phyloP scores from a whole-genome alignment of 331 rosid genomes.

The Erythrophleum ivorense region DNA sequence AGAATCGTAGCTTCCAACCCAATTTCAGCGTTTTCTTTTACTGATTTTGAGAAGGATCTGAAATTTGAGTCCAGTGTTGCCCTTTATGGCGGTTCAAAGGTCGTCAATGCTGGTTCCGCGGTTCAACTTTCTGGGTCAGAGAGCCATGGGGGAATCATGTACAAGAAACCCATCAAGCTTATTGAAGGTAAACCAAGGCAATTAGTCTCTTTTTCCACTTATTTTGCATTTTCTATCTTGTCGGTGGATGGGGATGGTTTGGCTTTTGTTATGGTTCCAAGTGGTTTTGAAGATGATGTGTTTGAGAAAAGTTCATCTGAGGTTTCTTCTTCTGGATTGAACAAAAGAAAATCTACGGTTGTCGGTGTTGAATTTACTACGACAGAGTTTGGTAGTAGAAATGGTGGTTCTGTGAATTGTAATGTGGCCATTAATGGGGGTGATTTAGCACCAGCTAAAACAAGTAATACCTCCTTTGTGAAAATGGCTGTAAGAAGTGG shows the following conservation, averaged over 20 bases:
- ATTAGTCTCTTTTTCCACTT: slow-evolving; percentile 69
- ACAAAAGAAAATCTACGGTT: slow-evolving; percentile 42
- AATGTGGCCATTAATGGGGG: slow-evolving; percentile 69
- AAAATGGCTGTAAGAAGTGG: slow-evolving; percentile 48
- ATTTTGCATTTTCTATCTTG: slow-evolving; percentile 69
- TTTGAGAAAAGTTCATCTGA: slow-evolving; percentile 59
- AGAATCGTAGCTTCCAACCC: slow-evolving; percentile 53
- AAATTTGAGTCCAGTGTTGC: slow-evolving; percentile 57
- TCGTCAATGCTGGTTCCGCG: slow-evolving; percentile 59
- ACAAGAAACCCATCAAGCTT: slow-evolving; percentile 73
- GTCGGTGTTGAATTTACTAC: slow-evolving; percentile 57
- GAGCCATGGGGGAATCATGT: slow-evolving; percentile 60
- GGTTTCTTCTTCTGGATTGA: slow-evolving; percentile 45
- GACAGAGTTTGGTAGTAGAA: slow-evolving; percentile 40
- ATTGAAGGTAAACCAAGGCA: slow-evolving; percentile 60
- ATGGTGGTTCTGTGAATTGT: slow-evolving; percentile 49
- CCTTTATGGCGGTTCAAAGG: slow-evolving; percentile 72
- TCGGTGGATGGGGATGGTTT: slow-evolving; percentile 61
- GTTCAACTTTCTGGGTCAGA: slow-evolving; percentile 57
- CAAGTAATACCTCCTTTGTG: slow-evolving; percentile 49
- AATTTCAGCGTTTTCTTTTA: slow-evolving; percentile 64
- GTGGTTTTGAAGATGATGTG: slow-evolving; percentile 50
- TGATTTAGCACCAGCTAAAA: slow-evolving; percentile 48
- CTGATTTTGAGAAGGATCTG: slow-evolving; percentile 63
- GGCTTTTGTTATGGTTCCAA: slow-evolving; percentile 76